phyloP scores from a whole-genome alignment of 768 basidiomycete genomes.

The Suillus occidentalis region DNA sequence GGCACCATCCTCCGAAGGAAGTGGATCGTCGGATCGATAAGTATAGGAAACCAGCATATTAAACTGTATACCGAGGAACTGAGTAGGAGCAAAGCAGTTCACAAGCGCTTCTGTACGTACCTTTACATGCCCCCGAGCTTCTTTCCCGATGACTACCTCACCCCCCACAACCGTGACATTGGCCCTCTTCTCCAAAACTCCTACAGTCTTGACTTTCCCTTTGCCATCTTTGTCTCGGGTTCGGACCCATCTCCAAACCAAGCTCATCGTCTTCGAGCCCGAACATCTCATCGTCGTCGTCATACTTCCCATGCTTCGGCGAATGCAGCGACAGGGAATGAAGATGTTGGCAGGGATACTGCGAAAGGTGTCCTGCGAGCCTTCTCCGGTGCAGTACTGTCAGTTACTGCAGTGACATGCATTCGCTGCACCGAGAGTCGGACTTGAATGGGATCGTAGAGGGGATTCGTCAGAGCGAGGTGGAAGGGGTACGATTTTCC shows the following conservation, averaged over 20 bases:
- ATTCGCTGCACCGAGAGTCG: slow-evolving; percentile 78
- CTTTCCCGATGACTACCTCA: slow-evolving; percentile 82
- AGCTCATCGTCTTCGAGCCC: slow-evolving; percentile 45
- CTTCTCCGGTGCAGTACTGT: slow-evolving; percentile 48
- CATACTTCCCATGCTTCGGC: slow-evolving; percentile 99
- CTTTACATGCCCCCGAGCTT: slow-evolving; percentile 75
- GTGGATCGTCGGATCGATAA: slow-evolving; percentile 86
- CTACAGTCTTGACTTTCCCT: slow-evolving; percentile 58
- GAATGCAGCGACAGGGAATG: slow-evolving; percentile 85
- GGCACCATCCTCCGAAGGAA: slow-evolving; percentile 61
- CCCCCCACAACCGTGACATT: slow-evolving; percentile 89
- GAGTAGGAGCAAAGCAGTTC: not conserved
- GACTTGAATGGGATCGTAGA: slow-evolving; percentile 94
- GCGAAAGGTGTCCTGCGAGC: slow-evolving; percentile 73
- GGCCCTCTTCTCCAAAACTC: slow-evolving; percentile 84
- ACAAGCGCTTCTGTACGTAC: slow-evolving; percentile 41
- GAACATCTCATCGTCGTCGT: slow-evolving; percentile 88
- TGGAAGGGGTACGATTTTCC: slow-evolving; percentile 88
- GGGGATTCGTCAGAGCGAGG: slow-evolving; percentile 88
- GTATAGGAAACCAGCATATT: slow-evolving; percentile 94
- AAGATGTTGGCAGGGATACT: slow-evolving; percentile 71
- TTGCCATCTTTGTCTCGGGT: slow-evolving; percentile 48
- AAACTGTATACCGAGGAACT: slow-evolving; percentile 53
- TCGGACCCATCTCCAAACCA: slow-evolving; percentile 36
- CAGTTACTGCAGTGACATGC: slow-evolving; percentile 47